Percentiles rank a stretch among this genome's conserved stretches.
These are phyloP conservation scores for Metschnikowia continentalis DNA, from an alignment of 805 yeast genomes.

Conservation along the genomic window DNA sequence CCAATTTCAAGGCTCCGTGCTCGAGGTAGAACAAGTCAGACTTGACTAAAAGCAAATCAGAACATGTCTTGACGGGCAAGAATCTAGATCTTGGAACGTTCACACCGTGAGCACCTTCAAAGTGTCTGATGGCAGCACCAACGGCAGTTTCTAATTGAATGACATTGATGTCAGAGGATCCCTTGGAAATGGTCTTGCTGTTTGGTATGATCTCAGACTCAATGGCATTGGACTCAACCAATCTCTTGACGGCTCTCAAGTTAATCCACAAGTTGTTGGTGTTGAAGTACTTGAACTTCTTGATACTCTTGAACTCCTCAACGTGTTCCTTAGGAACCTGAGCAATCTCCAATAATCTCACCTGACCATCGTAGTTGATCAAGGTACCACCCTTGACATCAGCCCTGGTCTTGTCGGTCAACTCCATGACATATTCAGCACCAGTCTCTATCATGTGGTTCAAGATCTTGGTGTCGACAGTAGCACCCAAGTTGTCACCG, in stretches of 20 bases:
- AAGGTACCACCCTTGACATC: conserved; percentile 99
- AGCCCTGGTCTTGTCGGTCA: conserved; percentile 97
- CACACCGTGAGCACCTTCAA: conserved; percentile 92
- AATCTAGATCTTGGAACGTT: conserved; percentile 97
- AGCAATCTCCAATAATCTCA: conserved; percentile 91
- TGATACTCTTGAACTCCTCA: conserved; percentile 96
- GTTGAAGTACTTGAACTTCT: conserved; percentile 96
- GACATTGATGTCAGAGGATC: conserved; percentile 75
- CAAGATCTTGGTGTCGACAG: conserved; percentile 86
- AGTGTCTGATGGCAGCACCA: conserved; percentile 98
- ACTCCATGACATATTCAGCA: conserved; percentile 96
- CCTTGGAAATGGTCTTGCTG: conserved; percentile 74
- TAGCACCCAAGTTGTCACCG: conserved; percentile 98
- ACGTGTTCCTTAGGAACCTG: conserved; percentile 98
- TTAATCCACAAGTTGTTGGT: conserved; percentile 98
- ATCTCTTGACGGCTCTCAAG: conserved; percentile 87
- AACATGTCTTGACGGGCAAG: conserved; percentile 96
- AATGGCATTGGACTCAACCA: conserved; percentile 77
- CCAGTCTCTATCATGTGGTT: conserved; percentile 89
- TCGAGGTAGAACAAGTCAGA: conserved; percentile 88
- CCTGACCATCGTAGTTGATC: conserved; percentile 92
- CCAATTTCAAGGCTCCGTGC: conserved; percentile 86
- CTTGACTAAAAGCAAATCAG: conserved; percentile 90
- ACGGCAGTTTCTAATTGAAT: conserved; percentile 97
- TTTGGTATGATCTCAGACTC: conserved; percentile 95